phyloP scores from a whole-genome alignment of 2,329 filamentous ascomycete species.

The Penicillium paneum region DNA sequence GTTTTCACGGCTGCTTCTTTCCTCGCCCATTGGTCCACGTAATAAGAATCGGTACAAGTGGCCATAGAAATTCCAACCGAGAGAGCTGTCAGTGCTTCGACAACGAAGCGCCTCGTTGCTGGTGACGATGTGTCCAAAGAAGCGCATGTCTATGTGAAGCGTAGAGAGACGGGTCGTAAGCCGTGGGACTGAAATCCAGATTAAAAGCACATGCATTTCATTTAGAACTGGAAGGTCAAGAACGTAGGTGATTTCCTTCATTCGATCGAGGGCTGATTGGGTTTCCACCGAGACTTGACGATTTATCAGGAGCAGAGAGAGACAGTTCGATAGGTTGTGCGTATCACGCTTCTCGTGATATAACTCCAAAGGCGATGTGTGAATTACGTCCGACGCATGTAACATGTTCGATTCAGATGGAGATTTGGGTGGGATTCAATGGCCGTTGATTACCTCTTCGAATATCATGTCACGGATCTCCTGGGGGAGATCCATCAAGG shows the following conservation, averaged over 20 bases:
- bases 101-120: background rate
- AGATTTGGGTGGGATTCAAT: background rate
- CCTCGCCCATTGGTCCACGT: background rate
- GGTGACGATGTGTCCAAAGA: background rate
- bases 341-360: background rate
- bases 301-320: background rate
- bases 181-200: background rate
- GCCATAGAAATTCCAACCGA: background rate
- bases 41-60: background rate
- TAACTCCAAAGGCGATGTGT: accelerated
- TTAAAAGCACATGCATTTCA: background rate
- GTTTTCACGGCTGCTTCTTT: background rate
- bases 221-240: background rate
- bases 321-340: background rate
- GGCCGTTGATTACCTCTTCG: background rate
- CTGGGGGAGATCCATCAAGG: background rate
- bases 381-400: background rate
- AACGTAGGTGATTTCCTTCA: background rate
- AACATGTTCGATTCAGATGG: background rate
- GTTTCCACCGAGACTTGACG: background rate
- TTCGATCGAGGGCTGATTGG: background rate
- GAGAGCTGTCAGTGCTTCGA: background rate
- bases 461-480: background rate
- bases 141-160: background rate
- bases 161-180: background rate